Evolutionary conservation across 2,329 filamentous ascomycete species (phyloP), one percentile per base, ranked within the genome.

Genomic region (Colletotrichum cuscutae): DNA sequence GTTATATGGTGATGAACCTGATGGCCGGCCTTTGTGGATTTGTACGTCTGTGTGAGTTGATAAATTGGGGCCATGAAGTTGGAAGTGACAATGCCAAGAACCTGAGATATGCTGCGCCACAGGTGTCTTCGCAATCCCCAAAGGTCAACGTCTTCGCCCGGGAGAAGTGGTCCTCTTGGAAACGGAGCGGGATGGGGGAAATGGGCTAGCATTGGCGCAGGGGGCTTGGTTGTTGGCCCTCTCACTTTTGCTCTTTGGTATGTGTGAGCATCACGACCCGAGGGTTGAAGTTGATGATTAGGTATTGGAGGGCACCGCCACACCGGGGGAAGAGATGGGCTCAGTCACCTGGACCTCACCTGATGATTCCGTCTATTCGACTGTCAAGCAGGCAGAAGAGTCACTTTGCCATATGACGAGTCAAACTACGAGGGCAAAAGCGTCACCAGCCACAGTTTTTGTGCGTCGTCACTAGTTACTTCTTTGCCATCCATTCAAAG

Each of bases 31-130:
- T n/a, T n/a, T 8, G 42, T 9, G 42, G 15, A n/a, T n/a, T 19
- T n/a, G 42, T 46, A 19, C 15, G 5, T 46, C 3, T 19, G 19
- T 12, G 32, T 37, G 35, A 37, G 35, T 15, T 46, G 19, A 7
- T n/a, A 19, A 37, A 37, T 64, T 37, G 13, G 35, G 13, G 65
- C 56, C 37, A 35, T 26, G 26, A 26, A 26, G 26, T 26, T 26
- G 60, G 42, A 37, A 28, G 22, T 24, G 9, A 28, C n/a, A 15
- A 19, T 13, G 7, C n/a, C 22, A 30, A n/a, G 26, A 56, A 28
- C 11, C 35, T 13, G 35, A 15, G 26, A 42, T n/a, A 35, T 8
- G 7, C 70, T 72, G 66, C 70, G 70, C 70, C 70, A 70, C 70
- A 37, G 49, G 56, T 60, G 19, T 56, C 22, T 12, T 65, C 66